Evolutionary conservation across 2,329 filamentous ascomycete species (phyloP).

Genomic region (Phaeosphaeria sp.): DNA sequence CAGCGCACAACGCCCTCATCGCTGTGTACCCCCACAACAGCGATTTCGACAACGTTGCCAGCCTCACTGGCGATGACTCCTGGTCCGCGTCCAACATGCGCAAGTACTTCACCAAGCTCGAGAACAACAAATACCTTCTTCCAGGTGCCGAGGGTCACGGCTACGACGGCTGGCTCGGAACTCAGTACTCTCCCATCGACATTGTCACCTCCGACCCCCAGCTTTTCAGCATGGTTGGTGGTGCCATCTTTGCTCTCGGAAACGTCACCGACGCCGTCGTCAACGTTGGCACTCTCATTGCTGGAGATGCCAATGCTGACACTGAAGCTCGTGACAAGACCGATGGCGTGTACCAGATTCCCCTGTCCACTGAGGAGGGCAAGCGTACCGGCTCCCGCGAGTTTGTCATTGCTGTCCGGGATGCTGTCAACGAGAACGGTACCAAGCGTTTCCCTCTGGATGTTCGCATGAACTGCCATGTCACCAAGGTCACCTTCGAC

Average conservation of each 20-base stretch:
- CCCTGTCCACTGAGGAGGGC: slow-evolving; percentile 58
- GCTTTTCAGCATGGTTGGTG: slow-evolving; percentile 60
- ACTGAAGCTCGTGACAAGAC: slow-evolving; percentile 53
- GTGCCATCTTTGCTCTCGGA: slow-evolving; percentile 61
- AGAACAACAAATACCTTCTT: slow-evolving; percentile 61
- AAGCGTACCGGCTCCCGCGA: slow-evolving; percentile 63
- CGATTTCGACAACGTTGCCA: slow-evolving; percentile 66
- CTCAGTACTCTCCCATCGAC: slow-evolving; percentile 58
- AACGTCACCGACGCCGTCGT: slow-evolving; percentile 44
- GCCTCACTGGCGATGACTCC: slow-evolving; percentile 65
- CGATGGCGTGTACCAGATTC: slow-evolving; percentile 64
- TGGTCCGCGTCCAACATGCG: slow-evolving; percentile 68
- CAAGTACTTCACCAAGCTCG: slow-evolving; percentile 63
- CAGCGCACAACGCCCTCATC: slow-evolving; percentile 68
- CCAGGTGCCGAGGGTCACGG: slow-evolving; percentile 59
- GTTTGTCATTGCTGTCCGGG: slow-evolving; percentile 60
- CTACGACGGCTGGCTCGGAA: slow-evolving; percentile 64
- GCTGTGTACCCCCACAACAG: slow-evolving; percentile 64
- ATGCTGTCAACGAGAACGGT: slow-evolving; percentile 58
- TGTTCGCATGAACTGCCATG: slow-evolving; percentile 66
- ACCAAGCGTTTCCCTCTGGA: slow-evolving; percentile 64
- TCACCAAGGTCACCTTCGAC: slow-evolving; percentile 71
- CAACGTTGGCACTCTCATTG: slow-evolving; percentile 47
- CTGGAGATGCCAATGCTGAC: slow-evolving; percentile 61
- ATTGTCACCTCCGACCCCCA: slow-evolving; percentile 61